Evolutionary conservation across 2,329 filamentous ascomycete genomes (phyloP).

Genomic region (Aspergillus flavus): DNA sequence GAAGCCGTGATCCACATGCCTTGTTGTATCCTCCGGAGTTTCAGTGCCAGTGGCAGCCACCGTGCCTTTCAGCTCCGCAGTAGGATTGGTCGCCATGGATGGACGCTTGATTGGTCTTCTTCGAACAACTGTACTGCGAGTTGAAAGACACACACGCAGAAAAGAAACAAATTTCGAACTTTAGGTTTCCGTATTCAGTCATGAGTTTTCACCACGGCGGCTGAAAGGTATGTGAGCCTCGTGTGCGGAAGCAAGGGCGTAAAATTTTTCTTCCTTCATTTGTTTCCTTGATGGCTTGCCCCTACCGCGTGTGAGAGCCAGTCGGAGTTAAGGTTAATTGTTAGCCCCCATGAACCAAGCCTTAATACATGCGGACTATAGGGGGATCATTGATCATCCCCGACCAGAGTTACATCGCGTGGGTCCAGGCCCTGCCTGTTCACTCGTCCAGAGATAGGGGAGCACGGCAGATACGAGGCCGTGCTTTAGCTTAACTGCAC

Average conservation of each 20-base stretch:
- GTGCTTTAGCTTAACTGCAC: background rate
- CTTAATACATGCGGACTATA: background rate
- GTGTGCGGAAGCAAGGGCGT: background rate
- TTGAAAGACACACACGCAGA: background rate
- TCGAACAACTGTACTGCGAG: background rate
- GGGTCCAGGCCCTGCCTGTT: too few relatives aligned
- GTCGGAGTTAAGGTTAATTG: background rate
- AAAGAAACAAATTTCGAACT: background rate
- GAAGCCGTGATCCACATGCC: conserved; percentile 12
- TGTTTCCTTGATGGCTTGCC: too few relatives aligned
- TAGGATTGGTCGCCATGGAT: background rate
- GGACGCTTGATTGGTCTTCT: background rate
- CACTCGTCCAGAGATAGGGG: background rate
- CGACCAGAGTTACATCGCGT: background rate
- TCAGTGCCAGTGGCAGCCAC: background rate
- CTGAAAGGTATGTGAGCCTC: background rate
- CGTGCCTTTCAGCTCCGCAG: background rate
- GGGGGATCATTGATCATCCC: background rate
- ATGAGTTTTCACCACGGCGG: background rate
- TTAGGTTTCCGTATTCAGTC: background rate
- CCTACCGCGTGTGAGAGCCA: background rate
- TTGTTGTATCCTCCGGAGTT: background rate
- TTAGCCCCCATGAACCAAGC: background rate
- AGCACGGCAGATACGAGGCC: background rate
- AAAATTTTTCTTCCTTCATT: background rate